Conservation (phyloP, 1,284 basidiomycete species). For the Chiua sp. region DNA sequence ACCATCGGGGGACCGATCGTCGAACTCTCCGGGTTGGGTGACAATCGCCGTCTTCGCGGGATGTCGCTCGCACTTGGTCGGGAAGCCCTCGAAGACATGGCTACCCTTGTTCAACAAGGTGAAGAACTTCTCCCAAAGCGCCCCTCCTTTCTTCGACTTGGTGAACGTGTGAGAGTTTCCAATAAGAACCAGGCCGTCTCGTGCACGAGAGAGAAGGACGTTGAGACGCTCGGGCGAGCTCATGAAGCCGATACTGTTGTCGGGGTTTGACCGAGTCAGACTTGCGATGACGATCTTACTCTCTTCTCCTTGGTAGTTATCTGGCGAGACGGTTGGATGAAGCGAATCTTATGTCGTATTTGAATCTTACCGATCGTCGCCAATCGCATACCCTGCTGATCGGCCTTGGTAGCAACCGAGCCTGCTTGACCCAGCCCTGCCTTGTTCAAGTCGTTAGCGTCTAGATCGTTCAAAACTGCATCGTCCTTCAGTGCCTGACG, state of each 20-base stretch:
- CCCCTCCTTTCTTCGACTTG: constrained; percentile 54
- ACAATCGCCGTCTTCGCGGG: constrained; percentile 46
- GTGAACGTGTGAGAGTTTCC: constrained; percentile 66
- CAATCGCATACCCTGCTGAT: constrained; percentile 47
- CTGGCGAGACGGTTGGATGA: constrained; percentile 35
- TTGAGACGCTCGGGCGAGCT: constrained; percentile 67
- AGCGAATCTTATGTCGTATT: too few species aligned
- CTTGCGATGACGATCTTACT: constrained; percentile 68
- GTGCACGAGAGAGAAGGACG: constrained; percentile 67
- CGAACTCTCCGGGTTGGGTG: constrained; percentile 51
- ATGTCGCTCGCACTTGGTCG: constrained; percentile 60
- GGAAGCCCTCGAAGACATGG: constrained; percentile 64
- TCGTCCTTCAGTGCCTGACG: constrained; percentile 52
- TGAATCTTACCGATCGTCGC: constrained; percentile 61
- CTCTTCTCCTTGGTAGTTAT: constrained; percentile 75
- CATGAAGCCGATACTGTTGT: constrained; percentile 70
- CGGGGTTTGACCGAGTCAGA: constrained; percentile 60
- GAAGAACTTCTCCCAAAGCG: constrained; percentile 56
- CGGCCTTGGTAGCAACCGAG: constrained; percentile 45
- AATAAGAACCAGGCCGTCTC: constrained; percentile 64
- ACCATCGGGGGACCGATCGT: constrained; percentile 58
- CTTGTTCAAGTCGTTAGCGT: constrained; percentile 58
- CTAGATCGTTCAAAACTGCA: constrained; percentile 65
- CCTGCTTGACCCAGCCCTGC: constrained; percentile 49
- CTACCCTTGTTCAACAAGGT: constrained; percentile 43